Evolutionary conservation across 495 filamentous ascomycete genomes (phyloP).

Genomic region (Mytilinidion resinicola): DNA sequence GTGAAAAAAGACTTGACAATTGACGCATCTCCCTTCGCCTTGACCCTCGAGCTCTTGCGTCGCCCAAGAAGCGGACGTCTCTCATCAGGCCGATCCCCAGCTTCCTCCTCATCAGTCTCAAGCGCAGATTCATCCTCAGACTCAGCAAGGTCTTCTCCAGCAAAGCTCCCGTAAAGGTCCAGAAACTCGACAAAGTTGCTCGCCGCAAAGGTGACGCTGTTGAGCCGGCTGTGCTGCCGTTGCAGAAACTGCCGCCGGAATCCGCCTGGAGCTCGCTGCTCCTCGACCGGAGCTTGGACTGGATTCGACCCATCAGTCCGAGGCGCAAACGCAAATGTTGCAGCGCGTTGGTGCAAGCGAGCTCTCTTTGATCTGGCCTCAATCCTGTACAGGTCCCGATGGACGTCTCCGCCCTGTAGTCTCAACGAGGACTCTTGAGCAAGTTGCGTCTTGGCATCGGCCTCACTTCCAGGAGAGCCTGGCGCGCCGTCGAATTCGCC

Average conservation of each 20-base stretch:
- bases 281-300: slow-evolving; percentile 38
- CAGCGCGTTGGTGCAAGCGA: slow-evolving; percentile 46
- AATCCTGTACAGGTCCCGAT: slow-evolving; percentile 61
- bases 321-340: slow-evolving; percentile 50
- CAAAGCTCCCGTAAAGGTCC: slow-evolving; percentile 64
- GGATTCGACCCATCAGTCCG: slow-evolving; percentile 8
- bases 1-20: slow-evolving; percentile 62
- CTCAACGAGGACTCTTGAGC: slow-evolving; percentile 50
- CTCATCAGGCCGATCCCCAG: slow-evolving; percentile 35
- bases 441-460: slow-evolving; percentile 3
- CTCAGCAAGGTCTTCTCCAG: slow-evolving; percentile 63
- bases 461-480: slow-evolving; percentile 3
- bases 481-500: slow-evolving; percentile 32
- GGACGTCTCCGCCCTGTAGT: slow-evolving; percentile 62
- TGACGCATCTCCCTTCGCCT: slow-evolving; percentile 49
- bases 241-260: slow-evolving; percentile 49
- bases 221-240: slow-evolving; percentile 31
- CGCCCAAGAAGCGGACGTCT: slow-evolving; percentile 48
- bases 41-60: slow-evolving; percentile 41
- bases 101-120: slow-evolving; percentile 43
- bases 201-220: slow-evolving; percentile 45
- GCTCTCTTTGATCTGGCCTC: slow-evolving; percentile 40
- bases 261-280: slow-evolving; percentile 53
- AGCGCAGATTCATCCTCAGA: slow-evolving; percentile 52
- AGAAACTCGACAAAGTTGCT: slow-evolving; percentile 64